phyloP scores from a whole-genome alignment of 345 rosid genomes.

The Theobroma cacao region DNA sequence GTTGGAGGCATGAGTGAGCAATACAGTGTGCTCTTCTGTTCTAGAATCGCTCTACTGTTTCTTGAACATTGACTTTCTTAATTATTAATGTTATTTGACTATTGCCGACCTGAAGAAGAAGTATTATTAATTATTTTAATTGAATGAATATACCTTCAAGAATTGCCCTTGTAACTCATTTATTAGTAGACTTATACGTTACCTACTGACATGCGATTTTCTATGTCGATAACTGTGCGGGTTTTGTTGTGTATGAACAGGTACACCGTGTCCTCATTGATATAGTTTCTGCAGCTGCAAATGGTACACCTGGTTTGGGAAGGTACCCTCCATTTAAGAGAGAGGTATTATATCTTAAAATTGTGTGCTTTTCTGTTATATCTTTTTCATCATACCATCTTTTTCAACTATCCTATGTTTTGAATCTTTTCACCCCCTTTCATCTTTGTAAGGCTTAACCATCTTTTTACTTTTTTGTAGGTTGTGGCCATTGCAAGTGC shows the following conservation, averaged over 20 bases:
- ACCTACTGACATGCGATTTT: not conserved
- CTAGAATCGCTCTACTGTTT: constrained; percentile 4
- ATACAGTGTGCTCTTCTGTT: constrained; percentile 1
- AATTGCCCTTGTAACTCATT: not conserved
- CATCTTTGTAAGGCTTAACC: not conserved
- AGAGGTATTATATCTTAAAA: constrained; percentile 49
- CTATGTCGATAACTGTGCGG: not conserved
- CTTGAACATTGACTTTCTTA: not conserved
- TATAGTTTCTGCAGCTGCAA: constrained; percentile 73
- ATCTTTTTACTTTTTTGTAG: constrained; percentile 27
- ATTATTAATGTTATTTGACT: not conserved
- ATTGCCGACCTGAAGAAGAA: not conserved
- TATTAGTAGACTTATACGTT: not conserved
- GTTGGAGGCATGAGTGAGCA: not conserved
- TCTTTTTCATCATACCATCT: not conserved
- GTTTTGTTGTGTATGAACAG: constrained; percentile 31
- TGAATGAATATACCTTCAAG: not conserved
- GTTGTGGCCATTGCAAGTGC: constrained; percentile 73
- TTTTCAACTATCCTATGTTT: not conserved
- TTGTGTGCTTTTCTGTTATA: constrained; percentile 1
- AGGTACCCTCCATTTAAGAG: constrained; percentile 86
- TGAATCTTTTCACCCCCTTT: not conserved
- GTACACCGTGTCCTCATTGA: constrained; percentile 74
- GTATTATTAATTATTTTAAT: not conserved
- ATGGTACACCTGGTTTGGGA: constrained; percentile 79